Percentiles rank a stretch among this genome's conserved stretches.
These are phyloP conservation scores for Panicum miliaceum DNA, from an alignment of 176 grass and related monocot genomes.

Conservation along the genomic window DNA sequence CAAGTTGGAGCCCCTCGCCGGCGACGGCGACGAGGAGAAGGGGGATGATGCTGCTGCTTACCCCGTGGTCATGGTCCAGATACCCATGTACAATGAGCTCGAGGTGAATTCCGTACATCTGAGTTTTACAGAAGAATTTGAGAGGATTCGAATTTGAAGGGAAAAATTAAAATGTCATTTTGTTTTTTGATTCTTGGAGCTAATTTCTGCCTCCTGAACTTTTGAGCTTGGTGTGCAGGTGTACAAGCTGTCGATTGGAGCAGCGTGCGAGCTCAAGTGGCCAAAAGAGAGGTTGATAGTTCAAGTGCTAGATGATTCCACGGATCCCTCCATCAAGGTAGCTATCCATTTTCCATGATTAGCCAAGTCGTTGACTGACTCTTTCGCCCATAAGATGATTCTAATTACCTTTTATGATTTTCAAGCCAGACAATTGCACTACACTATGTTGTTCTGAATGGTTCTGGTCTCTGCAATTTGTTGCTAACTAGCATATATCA, in stretches of 20 bases:
- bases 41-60: background rate
- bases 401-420: background rate
- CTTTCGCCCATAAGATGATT: background rate
- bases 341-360: conserved; percentile 4
- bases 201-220: background rate
- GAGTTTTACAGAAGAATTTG: background rate
- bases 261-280: conserved; percentile 74
- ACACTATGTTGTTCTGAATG: background rate
- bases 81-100: conserved; percentile 94
- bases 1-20: conserved; percentile 65
- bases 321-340: conserved; percentile 79
- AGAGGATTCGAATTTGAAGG: background rate
- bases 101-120: conserved; percentile 47
- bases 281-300: conserved; percentile 70
- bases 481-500: background rate
- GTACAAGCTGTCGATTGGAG: conserved; percentile 78
- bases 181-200: background rate
- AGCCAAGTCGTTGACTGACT: background rate
- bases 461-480: background rate
- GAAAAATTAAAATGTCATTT: background rate
- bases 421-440: background rate
- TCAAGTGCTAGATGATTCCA: conserved; percentile 91
- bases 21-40: conserved; percentile 48
- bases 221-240: conserved; percentile 45
- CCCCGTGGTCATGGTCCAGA: conserved; percentile 81